These are phyloP conservation scores for Heimioporus sp. DNA, from an alignment of 768 basidiomycete genomes.

Conservation along the genomic window DNA sequence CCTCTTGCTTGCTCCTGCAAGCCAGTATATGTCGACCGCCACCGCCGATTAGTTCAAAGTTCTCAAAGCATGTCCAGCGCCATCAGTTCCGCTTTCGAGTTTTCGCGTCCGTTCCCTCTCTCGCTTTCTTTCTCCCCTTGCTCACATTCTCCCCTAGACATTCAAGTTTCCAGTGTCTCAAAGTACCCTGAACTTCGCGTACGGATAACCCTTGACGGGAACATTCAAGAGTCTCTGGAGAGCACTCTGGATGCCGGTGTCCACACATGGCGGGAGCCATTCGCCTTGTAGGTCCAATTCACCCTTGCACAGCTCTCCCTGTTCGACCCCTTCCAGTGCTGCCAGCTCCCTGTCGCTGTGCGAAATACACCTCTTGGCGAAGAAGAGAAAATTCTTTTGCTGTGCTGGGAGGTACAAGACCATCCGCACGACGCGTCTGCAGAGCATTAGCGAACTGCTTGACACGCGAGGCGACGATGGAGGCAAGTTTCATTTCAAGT, in stretches of 20 bases:
- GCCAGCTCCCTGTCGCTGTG: slow-evolving; percentile 22
- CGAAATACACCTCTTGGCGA: slow-evolving; percentile 26
- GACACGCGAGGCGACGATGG: slow-evolving; percentile 25
- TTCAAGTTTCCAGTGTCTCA: slow-evolving; percentile 19
- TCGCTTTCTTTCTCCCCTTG: background rate
- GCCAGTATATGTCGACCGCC: slow-evolving; percentile 22
- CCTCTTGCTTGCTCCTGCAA: slow-evolving; percentile 26
- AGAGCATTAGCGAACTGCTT: slow-evolving; percentile 22
- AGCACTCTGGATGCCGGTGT: slow-evolving; percentile 23
- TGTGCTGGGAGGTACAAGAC: slow-evolving; percentile 26
- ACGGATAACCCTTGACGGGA: slow-evolving; percentile 26
- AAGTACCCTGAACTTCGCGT: slow-evolving; percentile 25
- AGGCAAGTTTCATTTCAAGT: slow-evolving; percentile 30
- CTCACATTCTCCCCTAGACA: slow-evolving; percentile 14
- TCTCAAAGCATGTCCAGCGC: slow-evolving; percentile 13
- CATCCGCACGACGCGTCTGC: slow-evolving; percentile 29
- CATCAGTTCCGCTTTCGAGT: slow-evolving; percentile 18
- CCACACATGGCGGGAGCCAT: slow-evolving; percentile 29
- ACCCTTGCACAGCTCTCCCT: background rate
- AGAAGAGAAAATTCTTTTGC: slow-evolving; percentile 29
- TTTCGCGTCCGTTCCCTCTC: slow-evolving; percentile 22
- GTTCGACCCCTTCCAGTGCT: slow-evolving; percentile 16
- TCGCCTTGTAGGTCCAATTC: slow-evolving; percentile 22
- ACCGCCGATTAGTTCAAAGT: slow-evolving; percentile 6
- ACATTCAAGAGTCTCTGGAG: slow-evolving; percentile 28